Base-by-base conservation (phyloP, 2,329 filamentous ascomycete genomes). In the Diplodia intermedia region DNA sequence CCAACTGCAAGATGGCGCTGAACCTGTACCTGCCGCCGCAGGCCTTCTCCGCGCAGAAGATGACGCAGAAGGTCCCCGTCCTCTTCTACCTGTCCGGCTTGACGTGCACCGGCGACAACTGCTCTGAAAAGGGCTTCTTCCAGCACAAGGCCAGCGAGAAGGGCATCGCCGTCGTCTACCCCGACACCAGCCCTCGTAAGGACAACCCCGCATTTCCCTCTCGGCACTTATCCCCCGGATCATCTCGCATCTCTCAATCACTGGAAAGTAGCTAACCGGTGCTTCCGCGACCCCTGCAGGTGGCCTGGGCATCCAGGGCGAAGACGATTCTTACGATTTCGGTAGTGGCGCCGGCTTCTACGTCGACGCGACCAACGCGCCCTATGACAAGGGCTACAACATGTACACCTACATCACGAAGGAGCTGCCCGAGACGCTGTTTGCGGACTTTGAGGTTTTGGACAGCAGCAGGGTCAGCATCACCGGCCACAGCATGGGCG, bases 401-500 rank as follows among this genome's bases (percentile, higher is more conserved):
- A 99, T 99, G 95, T 93, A 98, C 84, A 89, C 86, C 70, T 99
- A 99, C 83, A 86, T 99, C 72, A 90, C 91, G n/a, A 80, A 86
- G 66, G 95, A 99, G 81, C 88, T 99, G n/a, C 94, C 94, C 0
- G 82, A 85, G 18, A 84, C 89, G 1, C 86, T 98, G 29, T 96
- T 94, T 79, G 79, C 80, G 36, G 85, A 87, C 31, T 97, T 93
- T 81, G 76, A 86, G 36, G 85, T 88, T 76, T 83, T 99, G 36
- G 94, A 98, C 79, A 75, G 80, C 0, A 80, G 75, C 33, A 86
- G 90, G 50, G 89, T 97, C 67, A 91, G 90, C 79, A 95, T 99
- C 75, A 92, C 92, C 50, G 95, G 95, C 6, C 95, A 99, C 83
- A 94, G 90, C 74, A 99, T 99, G 95, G 95, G 95, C 72, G 95